phyloP scores from a whole-genome alignment of 2,329 filamentous ascomycete species.

The Phyllosticta capitalensis region DNA sequence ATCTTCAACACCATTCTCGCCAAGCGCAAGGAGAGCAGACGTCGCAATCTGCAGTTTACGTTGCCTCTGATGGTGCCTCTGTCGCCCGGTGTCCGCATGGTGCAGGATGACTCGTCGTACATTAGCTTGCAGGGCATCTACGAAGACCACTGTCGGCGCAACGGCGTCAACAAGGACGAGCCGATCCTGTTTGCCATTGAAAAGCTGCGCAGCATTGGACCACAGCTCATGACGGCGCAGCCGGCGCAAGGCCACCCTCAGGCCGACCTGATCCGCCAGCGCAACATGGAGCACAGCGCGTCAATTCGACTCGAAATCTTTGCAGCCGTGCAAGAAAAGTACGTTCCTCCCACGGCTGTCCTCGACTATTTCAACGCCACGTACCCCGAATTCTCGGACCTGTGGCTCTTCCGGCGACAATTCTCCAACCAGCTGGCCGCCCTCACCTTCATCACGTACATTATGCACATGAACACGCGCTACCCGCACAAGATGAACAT shows the following conservation, averaged over 20 bases:
- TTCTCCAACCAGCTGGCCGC: conserved; percentile 94
- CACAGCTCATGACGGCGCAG: conserved; percentile 20
- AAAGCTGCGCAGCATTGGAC: conserved; percentile 63
- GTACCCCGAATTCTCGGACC: conserved; percentile 83
- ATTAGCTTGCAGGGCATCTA: conserved; percentile 91
- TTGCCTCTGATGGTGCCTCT: conserved; percentile 92
- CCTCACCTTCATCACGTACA: conserved; percentile 96
- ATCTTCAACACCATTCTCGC: conserved; percentile 89
- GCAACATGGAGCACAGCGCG: conserved; percentile 58
- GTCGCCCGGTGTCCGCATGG: conserved; percentile 86
- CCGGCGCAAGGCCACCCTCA: conserved; percentile 1
- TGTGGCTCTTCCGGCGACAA: conserved; percentile 96
- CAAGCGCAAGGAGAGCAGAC: conserved; percentile 89
- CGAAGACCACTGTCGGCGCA: conserved; percentile 87
- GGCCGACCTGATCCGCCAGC: conserved; percentile 35
- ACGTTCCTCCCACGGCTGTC: conserved; percentile 72
- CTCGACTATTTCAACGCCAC: conserved; percentile 82
- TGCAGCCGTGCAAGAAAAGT: conserved; percentile 86
- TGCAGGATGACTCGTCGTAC: conserved; percentile 91
- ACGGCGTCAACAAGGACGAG: conserved; percentile 85
- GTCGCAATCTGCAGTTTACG: conserved; percentile 91
- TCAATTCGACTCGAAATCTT: conserved; percentile 83
- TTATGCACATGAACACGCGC: conserved; percentile 92
- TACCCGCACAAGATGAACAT: conserved; percentile 96
- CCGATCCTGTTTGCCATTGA: conserved; percentile 93